These are phyloP conservation scores for Salix brachista DNA, from an alignment of 345 rosid genomes.

Conservation along the genomic window DNA sequence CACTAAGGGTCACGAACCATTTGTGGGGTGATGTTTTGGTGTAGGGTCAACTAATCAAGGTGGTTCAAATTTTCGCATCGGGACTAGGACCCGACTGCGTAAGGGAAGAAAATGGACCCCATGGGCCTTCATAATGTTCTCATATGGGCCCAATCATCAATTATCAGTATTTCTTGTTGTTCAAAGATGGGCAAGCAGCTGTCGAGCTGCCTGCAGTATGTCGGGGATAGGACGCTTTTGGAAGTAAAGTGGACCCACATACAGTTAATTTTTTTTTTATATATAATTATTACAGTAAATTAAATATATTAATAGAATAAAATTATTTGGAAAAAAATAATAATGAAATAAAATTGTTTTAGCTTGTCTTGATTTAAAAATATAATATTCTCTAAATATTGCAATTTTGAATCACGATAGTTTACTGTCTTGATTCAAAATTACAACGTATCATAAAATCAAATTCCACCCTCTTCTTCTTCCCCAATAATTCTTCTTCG, in stretches of 20 bases:
- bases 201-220: constrained; percentile 25
- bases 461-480: too few relatives aligned
- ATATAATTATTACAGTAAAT: too few relatives aligned
- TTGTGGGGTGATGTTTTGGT: neutral
- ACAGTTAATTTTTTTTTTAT: neutral
- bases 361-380: too few relatives aligned
- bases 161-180: constrained; percentile 3
- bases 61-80: constrained; percentile 14
- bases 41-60: constrained; percentile 24
- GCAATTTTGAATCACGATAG: too few relatives aligned
- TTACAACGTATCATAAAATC: too few relatives aligned
- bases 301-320: too few relatives aligned
- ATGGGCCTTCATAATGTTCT: constrained; percentile 11
- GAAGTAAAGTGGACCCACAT: constrained; percentile 13
- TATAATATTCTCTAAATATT: too few relatives aligned
- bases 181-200: constrained; percentile 14
- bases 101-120: neutral
- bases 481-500: too few relatives aligned
- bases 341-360: too few relatives aligned
- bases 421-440: too few relatives aligned
- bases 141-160: constrained; percentile 6
- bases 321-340: too few relatives aligned
- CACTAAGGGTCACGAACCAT: neutral
- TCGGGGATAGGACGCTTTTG: constrained; percentile 18
- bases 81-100: neutral